Conservation (phyloP, 345 rosid genomes). For the Acer yangbiense region DNA sequence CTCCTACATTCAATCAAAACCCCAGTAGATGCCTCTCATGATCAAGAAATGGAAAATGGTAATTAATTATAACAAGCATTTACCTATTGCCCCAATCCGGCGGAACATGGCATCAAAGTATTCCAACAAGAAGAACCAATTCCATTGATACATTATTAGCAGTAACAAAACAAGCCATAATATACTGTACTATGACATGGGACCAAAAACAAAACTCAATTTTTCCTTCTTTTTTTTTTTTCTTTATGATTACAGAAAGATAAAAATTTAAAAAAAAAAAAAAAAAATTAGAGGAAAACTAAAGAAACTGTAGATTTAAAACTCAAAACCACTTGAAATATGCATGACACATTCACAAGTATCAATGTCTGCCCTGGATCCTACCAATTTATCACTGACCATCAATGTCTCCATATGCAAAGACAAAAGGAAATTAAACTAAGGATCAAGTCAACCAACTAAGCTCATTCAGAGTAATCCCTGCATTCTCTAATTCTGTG, state of each 20-base stretch:
- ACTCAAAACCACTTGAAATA: background rate
- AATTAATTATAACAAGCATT: background rate
- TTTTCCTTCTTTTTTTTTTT: no score
- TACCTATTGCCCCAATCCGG: background rate
- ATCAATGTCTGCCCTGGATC: background rate
- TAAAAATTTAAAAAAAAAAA: no score
- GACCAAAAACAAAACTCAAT: background rate
- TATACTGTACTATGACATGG: background rate
- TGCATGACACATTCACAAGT: background rate
- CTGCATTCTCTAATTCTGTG: background rate
- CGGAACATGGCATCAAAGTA: background rate
- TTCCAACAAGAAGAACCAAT: background rate
- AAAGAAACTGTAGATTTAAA: no score
- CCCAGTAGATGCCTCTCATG: slow-evolving; percentile 12
- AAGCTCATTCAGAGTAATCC: background rate
- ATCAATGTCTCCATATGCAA: background rate
- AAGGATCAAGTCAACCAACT: background rate
- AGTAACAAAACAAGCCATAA: background rate
- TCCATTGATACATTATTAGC: background rate
- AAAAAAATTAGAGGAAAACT: background rate
- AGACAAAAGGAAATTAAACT: background rate
- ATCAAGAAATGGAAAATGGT: slow-evolving; percentile 24
- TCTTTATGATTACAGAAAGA: background rate
- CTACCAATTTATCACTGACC: background rate
- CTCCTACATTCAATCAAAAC: slow-evolving; percentile 5